These are phyloP conservation scores for Naematelia aurantialba DNA, from an alignment of 768 basidiomycete genomes.

Conservation along the genomic window DNA sequence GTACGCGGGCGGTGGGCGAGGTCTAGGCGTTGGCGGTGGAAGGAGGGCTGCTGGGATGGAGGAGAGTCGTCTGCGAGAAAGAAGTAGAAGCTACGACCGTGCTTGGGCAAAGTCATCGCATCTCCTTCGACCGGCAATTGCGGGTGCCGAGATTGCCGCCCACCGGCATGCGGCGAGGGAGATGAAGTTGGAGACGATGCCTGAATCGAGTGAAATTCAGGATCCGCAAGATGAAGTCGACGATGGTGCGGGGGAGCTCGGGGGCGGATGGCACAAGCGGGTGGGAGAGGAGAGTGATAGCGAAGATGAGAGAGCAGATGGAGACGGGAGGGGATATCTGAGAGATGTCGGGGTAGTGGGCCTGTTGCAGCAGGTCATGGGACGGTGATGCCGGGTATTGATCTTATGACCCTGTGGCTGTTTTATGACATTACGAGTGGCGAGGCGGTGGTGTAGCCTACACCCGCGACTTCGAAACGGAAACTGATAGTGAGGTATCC, in stretches of 20 bases:
- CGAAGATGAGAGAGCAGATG: constrained; percentile 56
- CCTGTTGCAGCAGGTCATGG: constrained; percentile 79
- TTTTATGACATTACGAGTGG: neutral
- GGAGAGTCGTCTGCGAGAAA: constrained; percentile 24
- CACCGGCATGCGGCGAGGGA: constrained; percentile 22
- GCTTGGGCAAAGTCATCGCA: constrained; percentile 34
- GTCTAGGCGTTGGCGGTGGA: constrained; percentile 12
- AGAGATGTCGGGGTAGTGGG: constrained; percentile 82
- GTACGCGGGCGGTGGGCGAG: constrained; percentile 11
- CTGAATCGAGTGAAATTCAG: constrained; percentile 2
- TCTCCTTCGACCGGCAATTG: constrained; percentile 1
- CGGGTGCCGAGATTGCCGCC: constrained; percentile 27
- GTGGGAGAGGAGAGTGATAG: constrained; percentile 53
- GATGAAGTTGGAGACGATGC: constrained; percentile 4
- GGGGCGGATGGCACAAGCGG: constrained; percentile 62
- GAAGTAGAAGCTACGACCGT: constrained; percentile 37
- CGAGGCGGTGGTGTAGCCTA: too few species aligned
- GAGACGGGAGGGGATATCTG: constrained; percentile 53
- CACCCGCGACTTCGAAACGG: too few species aligned
- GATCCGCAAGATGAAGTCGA: neutral
- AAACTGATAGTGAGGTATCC: too few species aligned
- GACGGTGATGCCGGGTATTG: constrained; percentile 15
- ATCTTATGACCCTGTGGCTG: neutral
- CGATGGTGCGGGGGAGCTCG: constrained; percentile 52
- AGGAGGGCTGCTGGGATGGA: constrained; percentile 21